Evolutionary conservation across 129 eudicot genomes (phyloP).

Genomic region (Flaveria robusta): DNA sequence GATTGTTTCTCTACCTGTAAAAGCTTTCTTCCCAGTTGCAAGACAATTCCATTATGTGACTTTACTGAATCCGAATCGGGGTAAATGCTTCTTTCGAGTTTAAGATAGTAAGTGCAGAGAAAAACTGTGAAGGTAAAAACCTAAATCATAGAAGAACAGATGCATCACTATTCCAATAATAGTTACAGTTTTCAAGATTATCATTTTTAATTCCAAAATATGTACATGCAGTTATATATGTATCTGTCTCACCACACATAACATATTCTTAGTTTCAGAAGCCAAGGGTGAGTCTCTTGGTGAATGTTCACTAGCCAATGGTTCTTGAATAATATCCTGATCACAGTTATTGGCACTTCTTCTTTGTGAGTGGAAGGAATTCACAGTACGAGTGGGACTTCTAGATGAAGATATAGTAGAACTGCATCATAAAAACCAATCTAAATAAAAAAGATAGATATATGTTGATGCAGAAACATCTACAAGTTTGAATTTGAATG

Average conservation of each 20-base stretch:
- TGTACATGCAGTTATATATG: not conserved
- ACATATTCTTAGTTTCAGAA: constrained; percentile 50
- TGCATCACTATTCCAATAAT: not conserved
- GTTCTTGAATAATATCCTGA: constrained; percentile 45
- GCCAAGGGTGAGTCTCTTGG: constrained; percentile 42
- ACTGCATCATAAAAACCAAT: constrained; percentile 40
- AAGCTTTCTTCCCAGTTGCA: constrained; percentile 66
- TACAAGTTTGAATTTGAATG: too few species aligned
- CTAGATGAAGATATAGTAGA: constrained; percentile 76
- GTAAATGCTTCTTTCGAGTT: constrained; percentile 15
- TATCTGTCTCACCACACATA: constrained; percentile 69
- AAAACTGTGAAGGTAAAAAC: constrained; percentile 49
- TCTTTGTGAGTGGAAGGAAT: constrained; percentile 41
- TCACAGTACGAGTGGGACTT: constrained; percentile 56
- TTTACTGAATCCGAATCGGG: constrained; percentile 16
- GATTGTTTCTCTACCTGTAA: constrained; percentile 42
- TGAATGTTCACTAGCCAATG: constrained; percentile 47
- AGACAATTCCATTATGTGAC: constrained; percentile 44
- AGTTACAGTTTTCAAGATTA: constrained; percentile 2
- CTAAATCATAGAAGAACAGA: constrained; percentile 34
- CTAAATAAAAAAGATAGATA: not conserved
- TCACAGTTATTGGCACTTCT: constrained; percentile 30
- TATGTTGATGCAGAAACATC: not conserved
- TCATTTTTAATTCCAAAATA: not conserved
- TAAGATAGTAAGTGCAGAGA: constrained; percentile 45